Base-by-base conservation (phyloP, 202 grass and related monocot species). In the Carex arenaria region DNA sequence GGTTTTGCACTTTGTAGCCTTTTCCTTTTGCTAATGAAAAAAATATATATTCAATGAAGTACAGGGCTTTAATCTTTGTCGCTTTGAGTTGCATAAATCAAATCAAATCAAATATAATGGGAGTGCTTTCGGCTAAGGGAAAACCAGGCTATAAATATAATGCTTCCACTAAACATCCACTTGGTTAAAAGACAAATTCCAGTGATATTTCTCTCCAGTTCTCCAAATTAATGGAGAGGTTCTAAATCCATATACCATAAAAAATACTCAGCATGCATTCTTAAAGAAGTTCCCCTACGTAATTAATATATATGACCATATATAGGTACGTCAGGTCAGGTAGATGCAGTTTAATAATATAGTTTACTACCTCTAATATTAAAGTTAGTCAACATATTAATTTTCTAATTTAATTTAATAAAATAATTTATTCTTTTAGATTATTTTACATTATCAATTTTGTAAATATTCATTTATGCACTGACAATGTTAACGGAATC, bases 91-190 rank as follows among this genome's bases (percentile, higher is more conserved):
- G 54, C 31, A 67, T 67, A 67, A 81, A 81, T 40, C 26, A 26
- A 26, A 26, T 66, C 61, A 65, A 66, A 49, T 49, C 45, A 49
- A 61, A 81, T 81, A 20, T 66, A 81, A 81, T 64, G 4, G 15
- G 22, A 31, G 61, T 32, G 79, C 79, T 81, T 81, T 81, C 79
- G 79, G 79, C 79, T 52, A 38, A 81, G 23, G 18, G 26, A 51
- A 64, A 32, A 18, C 0, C 19, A 81, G 36, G 45, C 22, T 66
- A 65, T n/a, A n/a, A n/a, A n/a, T n/a, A n/a, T 84, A 88, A 72
- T 79, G 63, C 17, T 72, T 71, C 86, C 86, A 84, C 72, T 79
- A 72, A 14, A 14, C 32, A 17, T 69, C 81, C 86, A 80, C 81
- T 88, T 81, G 22, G 34, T 45, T 80, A 47, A 80, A 80, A 80